These are phyloP conservation scores for Nepenthes alata DNA, from an alignment of 179 eudicot genomes.

Conservation along the genomic window DNA sequence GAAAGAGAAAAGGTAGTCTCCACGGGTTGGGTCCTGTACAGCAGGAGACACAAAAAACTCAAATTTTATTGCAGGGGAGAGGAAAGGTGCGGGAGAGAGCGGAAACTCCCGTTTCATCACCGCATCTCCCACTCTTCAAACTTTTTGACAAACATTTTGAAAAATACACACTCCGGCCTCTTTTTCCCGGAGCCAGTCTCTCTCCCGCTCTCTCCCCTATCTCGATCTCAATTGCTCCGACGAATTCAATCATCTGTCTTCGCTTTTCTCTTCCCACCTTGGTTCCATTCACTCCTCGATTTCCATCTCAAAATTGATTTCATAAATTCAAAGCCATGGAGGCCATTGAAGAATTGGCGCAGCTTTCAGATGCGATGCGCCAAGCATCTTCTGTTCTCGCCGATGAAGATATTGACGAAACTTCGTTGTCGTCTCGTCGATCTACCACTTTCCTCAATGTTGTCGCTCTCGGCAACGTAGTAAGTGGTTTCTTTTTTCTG, in stretches of 20 bases:
- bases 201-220: too few species aligned
- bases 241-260: neutral
- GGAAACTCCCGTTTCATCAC: too few species aligned
- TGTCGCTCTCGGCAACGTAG: slow-evolving; percentile 87
- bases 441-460: slow-evolving; percentile 70
- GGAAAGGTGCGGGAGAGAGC: too few species aligned
- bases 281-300: neutral
- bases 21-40: too few species aligned
- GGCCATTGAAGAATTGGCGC: slow-evolving; percentile 76
- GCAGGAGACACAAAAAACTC: too few species aligned
- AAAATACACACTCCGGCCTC: too few species aligned
- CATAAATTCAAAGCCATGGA: slow-evolving; percentile 32
- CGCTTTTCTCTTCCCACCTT: neutral
- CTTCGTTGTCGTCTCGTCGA: slow-evolving; percentile 40
- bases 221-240: too few species aligned
- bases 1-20: too few species aligned
- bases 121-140: too few species aligned
- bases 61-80: too few species aligned
- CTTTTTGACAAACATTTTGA: too few species aligned
- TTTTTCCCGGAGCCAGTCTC: too few species aligned
- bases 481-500: slow-evolving; percentile 20
- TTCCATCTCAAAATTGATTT: neutral
- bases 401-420: slow-evolving; percentile 72
- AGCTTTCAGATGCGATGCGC: slow-evolving; percentile 86
- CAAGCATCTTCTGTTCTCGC: slow-evolving; percentile 82